Conservation (phyloP, 179 eudicot genomes). For the Beta macrorhiza region DNA sequence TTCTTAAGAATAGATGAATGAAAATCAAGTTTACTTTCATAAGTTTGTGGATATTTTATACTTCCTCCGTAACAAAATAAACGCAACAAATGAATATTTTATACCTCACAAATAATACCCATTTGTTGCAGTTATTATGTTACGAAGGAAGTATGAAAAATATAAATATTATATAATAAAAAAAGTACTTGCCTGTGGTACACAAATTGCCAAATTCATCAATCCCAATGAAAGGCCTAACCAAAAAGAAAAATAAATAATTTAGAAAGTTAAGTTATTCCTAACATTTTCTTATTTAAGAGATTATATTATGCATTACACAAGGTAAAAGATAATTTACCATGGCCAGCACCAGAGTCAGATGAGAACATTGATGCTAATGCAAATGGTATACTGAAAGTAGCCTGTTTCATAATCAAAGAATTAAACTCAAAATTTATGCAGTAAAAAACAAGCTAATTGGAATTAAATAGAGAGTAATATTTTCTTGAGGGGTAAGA, state of each 20-base stretch:
- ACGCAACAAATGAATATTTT: too few species aligned
- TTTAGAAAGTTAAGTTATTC: neutral
- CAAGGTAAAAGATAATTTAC: conserved; percentile 16
- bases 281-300: neutral
- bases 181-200: conserved; percentile 44
- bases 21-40: too few species aligned
- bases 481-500: neutral
- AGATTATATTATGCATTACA: neutral
- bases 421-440: neutral
- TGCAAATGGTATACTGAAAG: conserved; percentile 47
- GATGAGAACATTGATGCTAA: conserved; percentile 44
- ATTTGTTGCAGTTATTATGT: neutral
- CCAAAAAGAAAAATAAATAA: neutral
- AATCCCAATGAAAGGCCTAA: conserved; percentile 44
- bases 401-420: conserved; percentile 31
- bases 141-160: neutral
- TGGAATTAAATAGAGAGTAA: too few species aligned
- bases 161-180: neutral
- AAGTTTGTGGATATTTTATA: too few species aligned
- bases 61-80: too few species aligned
- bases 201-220: conserved; percentile 44
- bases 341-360: conserved; percentile 44
- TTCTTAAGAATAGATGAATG: neutral
- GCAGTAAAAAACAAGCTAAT: too few species aligned
- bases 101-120: too few species aligned